Evolutionary conservation across 768 basidiomycete species (phyloP), one percentile per base, ranked within the genome.

Genomic region (Cystobasidium ongulense): DNA sequence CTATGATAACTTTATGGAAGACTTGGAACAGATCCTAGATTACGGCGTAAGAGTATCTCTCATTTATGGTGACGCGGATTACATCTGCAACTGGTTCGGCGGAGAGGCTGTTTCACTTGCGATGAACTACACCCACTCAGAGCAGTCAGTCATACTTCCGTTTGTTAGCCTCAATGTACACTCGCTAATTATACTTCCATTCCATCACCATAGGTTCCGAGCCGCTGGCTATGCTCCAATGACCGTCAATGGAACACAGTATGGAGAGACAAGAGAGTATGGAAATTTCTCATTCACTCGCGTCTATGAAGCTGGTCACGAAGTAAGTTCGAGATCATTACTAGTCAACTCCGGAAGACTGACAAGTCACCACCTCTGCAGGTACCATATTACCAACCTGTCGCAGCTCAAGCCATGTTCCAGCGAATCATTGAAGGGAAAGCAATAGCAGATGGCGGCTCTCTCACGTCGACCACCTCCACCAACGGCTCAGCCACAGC

Each of bases 21-120:
- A 71, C 31, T 53, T 71, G 1, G 68, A 71, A 43, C 25, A 35
- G 27, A 33, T 71, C 21, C 68, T 71, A 1, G 50, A n/a, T 25
- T 35, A 59, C 23, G 68, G 68, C 31, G 68, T 71, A 53, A n/a
- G 53, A 8, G 68, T 71, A 4, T 71, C 68, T 1, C 23, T 71
- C 11, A 71, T 71, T 53, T 71, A 71, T 36, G 68, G 68, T n/a
- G 68, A 71, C 35, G 68, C 68, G 21, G 68, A 71, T 38, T 71
- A 71, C 31, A 71, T 71, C 33, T 71, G 68, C 68, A 71, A 71
- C 36, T 71, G 68, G 68, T 71, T 54, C 21, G 68, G 68, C 11
- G 65, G 65, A 4, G 41, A 67, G 31, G 68, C 68, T 11, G 54
- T 71, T 1, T 71, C 52, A 15, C 53, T 71, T 15, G 54, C 50